Evolutionary conservation across 768 basidiomycete species (phyloP).

Genomic region (Crucibulum laeve): DNA sequence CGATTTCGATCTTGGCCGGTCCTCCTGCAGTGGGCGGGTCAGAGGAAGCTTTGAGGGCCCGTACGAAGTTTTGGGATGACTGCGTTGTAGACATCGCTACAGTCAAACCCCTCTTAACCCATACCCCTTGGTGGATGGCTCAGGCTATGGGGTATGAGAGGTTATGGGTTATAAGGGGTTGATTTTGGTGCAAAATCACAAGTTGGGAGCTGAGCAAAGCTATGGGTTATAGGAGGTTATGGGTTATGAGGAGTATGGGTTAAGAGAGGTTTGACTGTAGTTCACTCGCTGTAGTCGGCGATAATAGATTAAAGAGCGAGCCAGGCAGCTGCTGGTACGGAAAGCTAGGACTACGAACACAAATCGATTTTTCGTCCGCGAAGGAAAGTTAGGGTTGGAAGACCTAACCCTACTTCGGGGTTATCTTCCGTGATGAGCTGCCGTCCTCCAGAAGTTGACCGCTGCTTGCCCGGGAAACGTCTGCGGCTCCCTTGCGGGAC

Average conservation of each 20-base stretch:
- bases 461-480: slow-evolving; percentile 45
- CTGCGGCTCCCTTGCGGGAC: slow-evolving; percentile 46
- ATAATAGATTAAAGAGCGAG: too few species aligned
- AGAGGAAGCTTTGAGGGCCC: slow-evolving; percentile 63
- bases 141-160: too few species aligned
- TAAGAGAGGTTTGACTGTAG: too few species aligned
- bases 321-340: background rate
- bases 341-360: background rate
- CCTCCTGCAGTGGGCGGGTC: slow-evolving; percentile 64
- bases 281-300: too few species aligned
- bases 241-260: too few species aligned
- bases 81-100: slow-evolving; percentile 14
- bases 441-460: slow-evolving; percentile 38
- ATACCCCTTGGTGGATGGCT: too few species aligned
- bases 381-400: slow-evolving; percentile 3
- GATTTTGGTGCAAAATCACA: too few species aligned
- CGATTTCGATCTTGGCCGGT: slow-evolving; percentile 67
- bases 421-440: slow-evolving; percentile 46
- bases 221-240: too few species aligned
- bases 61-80: slow-evolving; percentile 71
- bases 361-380: too few species aligned
- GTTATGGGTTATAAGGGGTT: too few species aligned
- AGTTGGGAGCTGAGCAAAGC: too few species aligned
- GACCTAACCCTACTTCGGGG: slow-evolving; percentile 38
- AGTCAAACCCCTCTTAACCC: too few species aligned